Base-by-base conservation (phyloP, 148 eudicot species). In the Rhododendron molle region DNA sequence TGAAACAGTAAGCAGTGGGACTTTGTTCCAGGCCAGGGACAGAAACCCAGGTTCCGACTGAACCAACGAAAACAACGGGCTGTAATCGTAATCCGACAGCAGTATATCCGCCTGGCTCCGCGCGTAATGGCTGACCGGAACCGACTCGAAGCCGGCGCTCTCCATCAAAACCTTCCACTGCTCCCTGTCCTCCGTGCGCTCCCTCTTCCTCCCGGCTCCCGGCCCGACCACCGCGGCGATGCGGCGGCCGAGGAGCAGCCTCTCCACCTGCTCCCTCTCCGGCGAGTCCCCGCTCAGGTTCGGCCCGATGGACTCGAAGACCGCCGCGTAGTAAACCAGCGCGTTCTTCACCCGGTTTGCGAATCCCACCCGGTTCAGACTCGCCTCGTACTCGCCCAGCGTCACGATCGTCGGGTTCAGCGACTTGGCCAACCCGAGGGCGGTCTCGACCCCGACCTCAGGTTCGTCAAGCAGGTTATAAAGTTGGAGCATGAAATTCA, bases 401-500 rank as follows among this genome's bases (percentile, higher is more conserved):
- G 99, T 94, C 0, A 96, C 93, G 0, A 95, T 88, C 0, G 73
- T 85, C 4, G 98, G 99, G 78, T 92, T 93, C 81, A 95, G 69
- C 23, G 96, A 90, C 56, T 90, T 95, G 5, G 98, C 98, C 7
- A 96, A 85, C 54, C 84, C 87, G 12, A 96, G 88, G 28, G 95
- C 98, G 12, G 92, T 62, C 16, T 89, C 89, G 9, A 96, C 98
- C 1, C 85, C 88, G 2, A 54, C 8, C 12, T 81, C 50, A 1
- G 86, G 83, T 26, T 94, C 94, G 43, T 92, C 98, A 2, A 96
- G 86, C 0, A 95, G 86, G 62, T 92, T 95, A 21, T 91, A 94
- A 43, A 96, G 81, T 85, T 96, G 98, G 28, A 96, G 94, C 99
- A 96, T 96, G 87, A 96, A 96, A 32, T 96, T 96, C 44, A 94